Evolutionary conservation across 805 yeast species (phyloP).

Genomic region (Candida nanaspora): DNA sequence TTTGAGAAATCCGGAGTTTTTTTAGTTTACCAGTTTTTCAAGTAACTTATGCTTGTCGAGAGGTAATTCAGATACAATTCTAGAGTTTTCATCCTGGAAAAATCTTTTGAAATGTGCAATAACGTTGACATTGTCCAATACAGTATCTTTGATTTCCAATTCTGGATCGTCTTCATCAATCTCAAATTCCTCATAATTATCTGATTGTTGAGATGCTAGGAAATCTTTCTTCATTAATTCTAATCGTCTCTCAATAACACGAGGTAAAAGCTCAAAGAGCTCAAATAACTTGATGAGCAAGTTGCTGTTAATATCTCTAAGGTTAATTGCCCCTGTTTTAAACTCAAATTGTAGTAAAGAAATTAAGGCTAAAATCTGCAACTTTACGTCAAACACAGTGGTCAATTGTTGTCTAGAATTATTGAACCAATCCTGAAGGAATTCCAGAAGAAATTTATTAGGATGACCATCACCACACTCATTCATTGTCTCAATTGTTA

Average conservation of each 20-base stretch:
- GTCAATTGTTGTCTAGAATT: constrained; percentile 35
- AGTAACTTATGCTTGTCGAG: constrained; percentile 15
- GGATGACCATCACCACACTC: constrained; percentile 26
- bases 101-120: constrained; percentile 22
- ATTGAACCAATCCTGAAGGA: constrained; percentile 42
- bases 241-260: constrained; percentile 40
- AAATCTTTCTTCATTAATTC: constrained; percentile 34
- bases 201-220: constrained; percentile 21
- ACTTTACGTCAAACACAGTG: constrained; percentile 49
- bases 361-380: constrained; percentile 41
- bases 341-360: constrained; percentile 31
- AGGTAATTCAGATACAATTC: constrained; percentile 6
- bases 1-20: no score
- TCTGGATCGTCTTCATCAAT: constrained; percentile 16
- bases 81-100: constrained; percentile 11
- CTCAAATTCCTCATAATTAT: constrained; percentile 12
- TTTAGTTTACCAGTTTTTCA: no score
- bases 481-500: constrained; percentile 30
- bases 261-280: constrained; percentile 38
- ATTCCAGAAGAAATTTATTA: constrained; percentile 21
- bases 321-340: neutral
- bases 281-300: constrained; percentile 30
- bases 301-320: constrained; percentile 17
- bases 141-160: constrained; percentile 24
- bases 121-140: constrained; percentile 25